A percentile compares a stretch with the other conserved stretches of the same genome.
Evolutionary conservation across 2,329 filamentous ascomycete genomes (phyloP).

Genomic region (Monosporascus sp.): DNA sequence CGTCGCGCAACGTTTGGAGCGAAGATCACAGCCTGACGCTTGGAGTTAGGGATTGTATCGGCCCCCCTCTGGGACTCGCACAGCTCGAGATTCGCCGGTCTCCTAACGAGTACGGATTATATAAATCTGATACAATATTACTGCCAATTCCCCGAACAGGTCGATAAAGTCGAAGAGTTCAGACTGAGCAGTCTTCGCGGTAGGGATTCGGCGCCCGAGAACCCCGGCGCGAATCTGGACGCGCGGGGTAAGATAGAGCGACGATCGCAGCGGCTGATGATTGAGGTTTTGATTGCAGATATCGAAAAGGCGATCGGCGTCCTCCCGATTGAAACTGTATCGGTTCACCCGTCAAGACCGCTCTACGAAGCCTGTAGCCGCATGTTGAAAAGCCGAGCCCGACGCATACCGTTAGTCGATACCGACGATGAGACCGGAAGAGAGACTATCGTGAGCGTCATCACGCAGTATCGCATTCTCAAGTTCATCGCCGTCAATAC

Average conservation of each 20-base stretch:
- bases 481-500: slow-evolving; percentile 98
- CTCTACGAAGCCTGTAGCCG: slow-evolving; percentile 92
- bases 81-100: slow-evolving; percentile 85
- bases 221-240: slow-evolving; percentile 3
- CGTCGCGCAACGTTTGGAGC: not conserved
- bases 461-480: slow-evolving; percentile 96
- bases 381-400: slow-evolving; percentile 90
- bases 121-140: slow-evolving; percentile 99
- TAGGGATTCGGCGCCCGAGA: slow-evolving; percentile 34
- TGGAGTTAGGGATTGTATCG: slow-evolving; percentile 78
- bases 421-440: slow-evolving; percentile 89
- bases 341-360: slow-evolving; percentile 84
- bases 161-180: slow-evolving; percentile 89
- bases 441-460: slow-evolving; percentile 90
- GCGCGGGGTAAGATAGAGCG: slow-evolving; percentile 6
- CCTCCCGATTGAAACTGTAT: slow-evolving; percentile 86
- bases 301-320: slow-evolving; percentile 94
- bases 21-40: slow-evolving; percentile 7
- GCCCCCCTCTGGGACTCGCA: slow-evolving; percentile 96
- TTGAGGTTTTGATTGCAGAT: slow-evolving; percentile 47
- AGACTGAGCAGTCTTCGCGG: slow-evolving; percentile 86
- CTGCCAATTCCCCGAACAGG: slow-evolving; percentile 89
- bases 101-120: slow-evolving; percentile 93
- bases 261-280: slow-evolving; percentile 11
- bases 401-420: slow-evolving; percentile 90